Base-by-base conservation (phyloP, 2,329 filamentous ascomycete species). In the Pleoardoris graminearum region DNA sequence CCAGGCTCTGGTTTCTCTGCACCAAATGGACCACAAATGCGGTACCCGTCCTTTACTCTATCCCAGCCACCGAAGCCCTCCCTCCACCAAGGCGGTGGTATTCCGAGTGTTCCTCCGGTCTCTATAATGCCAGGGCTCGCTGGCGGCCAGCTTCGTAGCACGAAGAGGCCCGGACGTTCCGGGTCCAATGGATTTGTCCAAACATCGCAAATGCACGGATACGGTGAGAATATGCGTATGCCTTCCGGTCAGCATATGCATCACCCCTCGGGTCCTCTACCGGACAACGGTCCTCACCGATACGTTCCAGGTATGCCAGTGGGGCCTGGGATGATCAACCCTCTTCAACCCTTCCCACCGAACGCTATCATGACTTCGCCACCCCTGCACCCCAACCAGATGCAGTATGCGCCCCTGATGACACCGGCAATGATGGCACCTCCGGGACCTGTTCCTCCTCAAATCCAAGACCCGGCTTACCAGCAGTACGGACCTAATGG, bases 161-260 rank as follows among this genome's bases (percentile, higher is more conserved):
- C 50, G 7, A 65, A 53, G 32, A 54, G 57, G 46, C 17, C 46
- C 30, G 37, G 23, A 17, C 57, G 54, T 12, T 57, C 47, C 21
- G 50, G 41, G 10, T 61, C 64, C 32, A 49, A 37, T 10, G 43
- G 55, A 4, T 54, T 60, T 27, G 48, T 21, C 16, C 55, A 56
- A 16, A 38, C 37, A 22, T 23, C 37, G 23, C 27, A 48, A n/a
- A 17, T 36, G 36, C 39, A 45, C 36, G 53, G 51, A 19, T 65
- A 59, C 49, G 37, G 45, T 11, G 67, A 69, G 41, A 54, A 48
- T 30, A 39, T 49, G 35, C 60, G 57, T 32, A 29, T 59, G 4
- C 16, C 47, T 5, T 60, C 58, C 48, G 57, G 57, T 16, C 33
- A 50, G 4, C 59, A 57, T 37, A 12, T 53, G 12, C 58, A 55